Evolutionary conservation across 2,329 filamentous ascomycete genomes (phyloP), one percentile per base, ranked within the genome.

Genomic region (Cordyceps cicadae): DNA sequence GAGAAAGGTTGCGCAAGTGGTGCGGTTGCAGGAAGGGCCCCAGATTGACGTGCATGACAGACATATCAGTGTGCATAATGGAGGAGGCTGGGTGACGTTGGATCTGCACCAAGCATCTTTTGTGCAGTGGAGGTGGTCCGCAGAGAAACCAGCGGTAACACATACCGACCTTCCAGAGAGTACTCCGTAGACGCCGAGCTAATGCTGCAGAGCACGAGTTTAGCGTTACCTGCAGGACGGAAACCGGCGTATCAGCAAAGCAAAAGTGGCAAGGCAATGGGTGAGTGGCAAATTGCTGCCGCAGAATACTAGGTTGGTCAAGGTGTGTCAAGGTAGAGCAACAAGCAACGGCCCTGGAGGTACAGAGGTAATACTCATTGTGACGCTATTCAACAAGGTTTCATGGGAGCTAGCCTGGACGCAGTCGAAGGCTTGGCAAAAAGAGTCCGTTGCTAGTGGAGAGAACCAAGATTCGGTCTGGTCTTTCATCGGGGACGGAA

Each of bases 21-120:
- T 14, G 34, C 21, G 21, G 54, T 26, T 37, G 32, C 21, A 57
- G 54, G 21, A 41, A 21, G 12, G 46, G 54, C 32, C 54, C 53
- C 53, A 7, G 45, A 57, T 43, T 50, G 54, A 48, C 45, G 45
- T 41, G 46, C 34, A 57, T 57, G 54, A 57, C 54, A 41, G 54
- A 45, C 54, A 57, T 57, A 50, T 19, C 34, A 14, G 54, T 29
- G 46, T 37, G 54, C 54, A 49, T 57, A 45, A 59, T 34, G 48
- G 39, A 34, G 48, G 48, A 43, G 56, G 56, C 48, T 57, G 54
- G 54, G 26, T 21, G 37, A 45, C 26, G n/a, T 34, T 43, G 56
- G 46, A 52, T 59, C 48, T 51, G 37, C 56, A 45, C 15, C 26
- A 43, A 24, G 26, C 48, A 15, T 52, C 21, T 37, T 4, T 29